Conservation (phyloP, 495 filamentous ascomycete genomes). For the Neurospora terricola region DNA sequence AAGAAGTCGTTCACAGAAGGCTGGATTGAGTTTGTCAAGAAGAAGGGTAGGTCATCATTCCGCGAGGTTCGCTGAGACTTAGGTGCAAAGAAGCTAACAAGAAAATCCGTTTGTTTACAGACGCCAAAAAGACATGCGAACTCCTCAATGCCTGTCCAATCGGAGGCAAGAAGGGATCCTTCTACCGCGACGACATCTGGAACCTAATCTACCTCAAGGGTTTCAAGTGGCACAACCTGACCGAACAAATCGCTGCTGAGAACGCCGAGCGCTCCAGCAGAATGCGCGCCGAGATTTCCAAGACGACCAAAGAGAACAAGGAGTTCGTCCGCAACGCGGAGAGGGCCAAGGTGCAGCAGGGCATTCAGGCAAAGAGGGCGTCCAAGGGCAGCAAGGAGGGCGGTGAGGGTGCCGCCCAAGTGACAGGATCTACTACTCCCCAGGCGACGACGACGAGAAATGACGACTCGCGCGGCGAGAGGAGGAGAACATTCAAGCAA, state of each 20-base stretch:
- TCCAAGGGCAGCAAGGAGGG: slow-evolving; percentile 44
- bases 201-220: slow-evolving; percentile 66
- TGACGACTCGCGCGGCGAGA: slow-evolving; percentile 14
- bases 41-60: slow-evolving; percentile 6
- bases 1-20: slow-evolving; percentile 82
- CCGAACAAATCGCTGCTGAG: slow-evolving; percentile 63
- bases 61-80: not conserved
- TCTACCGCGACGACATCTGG: slow-evolving; percentile 91
- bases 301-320: slow-evolving; percentile 73
- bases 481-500: slow-evolving; percentile 64
- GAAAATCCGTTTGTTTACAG: slow-evolving; percentile 14
- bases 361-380: slow-evolving; percentile 55
- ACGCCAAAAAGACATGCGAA: slow-evolving; percentile 78
- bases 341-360: slow-evolving; percentile 60
- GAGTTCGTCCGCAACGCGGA: slow-evolving; percentile 70
- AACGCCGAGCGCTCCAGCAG: slow-evolving; percentile 70
- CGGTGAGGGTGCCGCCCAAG: slow-evolving; percentile 12
- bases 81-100: slow-evolving; percentile 36
- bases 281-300: slow-evolving; percentile 70
- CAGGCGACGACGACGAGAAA: not conserved
- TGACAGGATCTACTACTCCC: slow-evolving; percentile 7
- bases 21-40: slow-evolving; percentile 75
- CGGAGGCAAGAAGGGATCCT: slow-evolving; percentile 78
- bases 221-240: slow-evolving; percentile 62
- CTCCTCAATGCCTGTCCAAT: slow-evolving; percentile 73